Conservation (phyloP, 2,329 filamentous ascomycete genomes). For the Phialophora expanda region DNA sequence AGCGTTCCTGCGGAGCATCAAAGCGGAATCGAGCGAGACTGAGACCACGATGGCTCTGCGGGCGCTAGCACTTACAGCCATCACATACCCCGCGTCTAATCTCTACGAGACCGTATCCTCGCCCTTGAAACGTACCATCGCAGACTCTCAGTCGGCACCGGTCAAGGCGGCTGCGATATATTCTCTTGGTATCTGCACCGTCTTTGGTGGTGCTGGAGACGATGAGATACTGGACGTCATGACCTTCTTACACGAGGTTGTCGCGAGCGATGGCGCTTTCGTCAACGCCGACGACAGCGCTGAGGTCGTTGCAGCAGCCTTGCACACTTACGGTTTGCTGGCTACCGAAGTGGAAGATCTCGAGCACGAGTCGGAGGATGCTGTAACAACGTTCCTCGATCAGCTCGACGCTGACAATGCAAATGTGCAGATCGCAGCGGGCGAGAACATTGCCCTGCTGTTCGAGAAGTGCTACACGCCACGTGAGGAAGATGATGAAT, state of each 20-base stretch:
- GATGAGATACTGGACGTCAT: slow-evolving; percentile 73
- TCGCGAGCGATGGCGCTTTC: slow-evolving; percentile 76
- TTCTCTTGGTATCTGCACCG: slow-evolving; percentile 71
- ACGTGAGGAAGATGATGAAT: slow-evolving; percentile 61
- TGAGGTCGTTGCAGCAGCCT: slow-evolving; percentile 72
- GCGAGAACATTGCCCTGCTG: slow-evolving; percentile 79
- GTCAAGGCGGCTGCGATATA: slow-evolving; percentile 75
- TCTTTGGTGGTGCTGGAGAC: slow-evolving; percentile 75
- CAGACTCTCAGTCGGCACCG: slow-evolving; percentile 67
- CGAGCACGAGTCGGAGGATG: slow-evolving; percentile 70
- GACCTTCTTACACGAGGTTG: slow-evolving; percentile 75
- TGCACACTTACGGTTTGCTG: slow-evolving; percentile 80
- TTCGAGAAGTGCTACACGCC: slow-evolving; percentile 74
- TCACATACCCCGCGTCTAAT: slow-evolving; percentile 68
- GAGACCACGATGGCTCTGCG: slow-evolving; percentile 74
- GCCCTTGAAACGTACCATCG: slow-evolving; percentile 66
- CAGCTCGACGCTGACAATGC: slow-evolving; percentile 78
- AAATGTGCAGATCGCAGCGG: slow-evolving; percentile 76
- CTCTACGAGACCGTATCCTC: slow-evolving; percentile 68
- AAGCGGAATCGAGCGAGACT: slow-evolving; percentile 68
- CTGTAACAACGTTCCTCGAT: slow-evolving; percentile 81
- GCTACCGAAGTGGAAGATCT: slow-evolving; percentile 78
- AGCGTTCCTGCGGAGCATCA: slow-evolving; percentile 72
- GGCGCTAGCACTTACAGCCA: slow-evolving; percentile 71
- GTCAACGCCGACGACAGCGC: slow-evolving; percentile 74